Percentiles rank a stretch among this genome's conserved stretches.
phyloP scores from a whole-genome alignment of 257 asterid species.

The Solanum piurae region DNA sequence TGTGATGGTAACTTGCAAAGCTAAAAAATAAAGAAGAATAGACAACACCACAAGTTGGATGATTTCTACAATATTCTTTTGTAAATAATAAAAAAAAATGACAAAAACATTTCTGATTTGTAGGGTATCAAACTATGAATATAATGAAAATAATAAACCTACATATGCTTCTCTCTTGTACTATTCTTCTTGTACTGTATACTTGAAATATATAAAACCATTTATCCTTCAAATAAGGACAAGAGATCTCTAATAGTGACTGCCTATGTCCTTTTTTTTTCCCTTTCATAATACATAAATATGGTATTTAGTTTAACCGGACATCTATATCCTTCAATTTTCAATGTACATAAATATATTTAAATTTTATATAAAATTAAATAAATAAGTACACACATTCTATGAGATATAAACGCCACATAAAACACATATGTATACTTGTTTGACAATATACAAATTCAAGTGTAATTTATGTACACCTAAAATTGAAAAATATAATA shows the following conservation, averaged over 20 bases:
- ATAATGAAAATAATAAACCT: neutral
- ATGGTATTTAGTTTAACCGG: too few relatives aligned
- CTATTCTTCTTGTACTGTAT: neutral
- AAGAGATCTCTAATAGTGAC: neutral
- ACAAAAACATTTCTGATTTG: neutral
- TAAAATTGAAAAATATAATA: too few relatives aligned
- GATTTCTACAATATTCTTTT: conserved; percentile 6
- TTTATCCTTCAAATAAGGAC: conserved; percentile 1
- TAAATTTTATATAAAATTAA: neutral
- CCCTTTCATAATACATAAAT: neutral
- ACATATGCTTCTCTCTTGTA: neutral
- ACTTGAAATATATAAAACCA: neutral
- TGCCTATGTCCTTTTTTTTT: neutral
- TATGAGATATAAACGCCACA: neutral
- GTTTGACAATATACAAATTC: neutral
- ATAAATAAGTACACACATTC: neutral
- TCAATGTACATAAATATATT: fast-evolving
- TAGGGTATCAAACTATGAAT: neutral
- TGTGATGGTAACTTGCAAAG: neutral
- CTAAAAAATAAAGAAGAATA: neutral
- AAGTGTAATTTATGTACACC: neutral
- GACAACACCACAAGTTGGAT: neutral
- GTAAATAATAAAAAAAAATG: conserved; percentile 1
- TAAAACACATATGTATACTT: neutral
- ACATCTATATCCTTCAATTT: too few relatives aligned